A percentile compares a stretch with the other conserved stretches of the same genome.
phyloP scores from a whole-genome alignment of 1,284 basidiomycete genomes.

The Ceratobasidium sp. region DNA sequence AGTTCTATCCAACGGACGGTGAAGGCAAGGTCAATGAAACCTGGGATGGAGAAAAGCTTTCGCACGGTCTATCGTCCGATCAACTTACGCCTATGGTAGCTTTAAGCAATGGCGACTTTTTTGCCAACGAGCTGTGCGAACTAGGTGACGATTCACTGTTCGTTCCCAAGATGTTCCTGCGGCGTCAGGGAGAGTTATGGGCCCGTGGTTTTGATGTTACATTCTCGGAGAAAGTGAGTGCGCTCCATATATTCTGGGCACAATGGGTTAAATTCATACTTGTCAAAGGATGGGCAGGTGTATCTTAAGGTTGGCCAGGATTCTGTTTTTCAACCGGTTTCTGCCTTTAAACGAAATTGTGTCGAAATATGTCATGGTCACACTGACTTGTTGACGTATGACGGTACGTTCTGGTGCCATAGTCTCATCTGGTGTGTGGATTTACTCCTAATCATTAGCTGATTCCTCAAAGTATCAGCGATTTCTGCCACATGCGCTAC shows the following conservation, averaged over 20 bases:
- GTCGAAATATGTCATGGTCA: background rate
- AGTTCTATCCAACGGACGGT: slow-evolving; percentile 1
- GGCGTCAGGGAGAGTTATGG: background rate
- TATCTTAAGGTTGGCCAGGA: too few species aligned
- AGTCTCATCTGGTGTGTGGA: background rate
- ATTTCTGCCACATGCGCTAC: slow-evolving; percentile 30
- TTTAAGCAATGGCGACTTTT: background rate
- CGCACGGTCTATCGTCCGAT: background rate
- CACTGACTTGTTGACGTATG: background rate
- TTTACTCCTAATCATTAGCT: slow-evolving; percentile 6
- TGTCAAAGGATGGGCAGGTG: too few species aligned
- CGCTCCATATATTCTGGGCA: too few species aligned
- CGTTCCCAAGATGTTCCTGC: slow-evolving; percentile 11
- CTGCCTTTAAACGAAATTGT: background rate
- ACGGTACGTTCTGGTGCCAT: background rate
- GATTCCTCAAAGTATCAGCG: slow-evolving; percentile 6
- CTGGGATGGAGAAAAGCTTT: slow-evolving; percentile 25
- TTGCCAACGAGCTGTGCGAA: slow-evolving; percentile 21
- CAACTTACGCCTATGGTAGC: slow-evolving; percentile 28
- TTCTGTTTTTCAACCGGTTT: background rate
- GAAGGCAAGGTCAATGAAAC: background rate
- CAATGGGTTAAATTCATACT: too few species aligned
- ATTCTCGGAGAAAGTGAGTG: too few species aligned
- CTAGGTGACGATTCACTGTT: background rate
- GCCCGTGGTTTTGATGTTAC: slow-evolving; percentile 12